Base-by-base conservation (phyloP, 2,329 filamentous ascomycete species). In the Aspergillus bombycis region DNA sequence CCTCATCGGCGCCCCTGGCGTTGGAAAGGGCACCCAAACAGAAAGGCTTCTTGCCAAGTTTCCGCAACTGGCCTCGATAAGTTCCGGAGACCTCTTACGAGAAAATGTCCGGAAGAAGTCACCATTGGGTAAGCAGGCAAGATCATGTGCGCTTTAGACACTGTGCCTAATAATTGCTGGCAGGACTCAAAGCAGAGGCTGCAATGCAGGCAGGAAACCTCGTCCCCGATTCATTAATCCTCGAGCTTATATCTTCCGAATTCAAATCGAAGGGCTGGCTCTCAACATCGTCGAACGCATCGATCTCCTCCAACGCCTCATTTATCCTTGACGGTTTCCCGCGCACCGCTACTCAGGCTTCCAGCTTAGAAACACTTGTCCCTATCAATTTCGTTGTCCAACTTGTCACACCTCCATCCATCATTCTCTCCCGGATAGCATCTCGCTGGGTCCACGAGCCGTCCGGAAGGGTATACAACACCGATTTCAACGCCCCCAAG, bases 301-400 rank as follows among this genome's bases (percentile, higher is more conserved):
- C 89, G 56, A 86, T 95, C 48, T 85, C 90, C 66, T 91, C 93
- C 0, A 82, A 88, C 0, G 93, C 93, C 10, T 97, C 93, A 0
- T 98, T 97, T 78, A 91, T 99, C 67, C 90, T 99, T 59, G 95
- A 99, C 76, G 95, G 95, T 19, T 99, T 98, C 79, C 95, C 95
- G 2, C 91, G 95, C 68, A 99, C 92, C 8, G 91, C 91, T 0
- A 75, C 82, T 3, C 95, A 99, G 79, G 95, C 94, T 32, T 78
- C 81, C 48, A 89, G 89, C 62, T 86, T 98, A 55, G 93, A 96
- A 75, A 81, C 83, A 53, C 84, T 97, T 38, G 87, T 98, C 36
- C 93, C 94, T n/a, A 94, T 99, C 77, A 99, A 99, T 79, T 86
- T 97, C 65, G 95, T 93, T 56, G 90, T 97, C 63, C 93, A 91